A percentile compares a stretch with the other conserved stretches of the same genome.
Evolutionary conservation across 108 stramenopile species (phyloP).

Genomic region (Aureococcus anophagefferens): DNA sequence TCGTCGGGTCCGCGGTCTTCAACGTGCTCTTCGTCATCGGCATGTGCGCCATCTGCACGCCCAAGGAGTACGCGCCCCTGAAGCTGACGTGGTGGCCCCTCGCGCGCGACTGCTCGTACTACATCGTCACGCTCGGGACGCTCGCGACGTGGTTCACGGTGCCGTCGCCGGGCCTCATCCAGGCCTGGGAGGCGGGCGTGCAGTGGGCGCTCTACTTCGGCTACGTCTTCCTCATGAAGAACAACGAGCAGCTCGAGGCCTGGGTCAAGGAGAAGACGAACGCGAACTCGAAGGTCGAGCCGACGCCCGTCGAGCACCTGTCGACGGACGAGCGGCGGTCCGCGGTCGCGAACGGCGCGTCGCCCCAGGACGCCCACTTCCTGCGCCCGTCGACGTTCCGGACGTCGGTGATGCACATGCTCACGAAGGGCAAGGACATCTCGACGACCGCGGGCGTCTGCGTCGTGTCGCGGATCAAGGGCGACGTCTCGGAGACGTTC

Average conservation of each 20-base stretch:
- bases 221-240: constrained; percentile 27
- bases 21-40: constrained; percentile 55
- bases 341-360: too few relatives aligned
- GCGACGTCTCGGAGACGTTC: constrained; percentile 62
- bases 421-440: constrained; percentile 40
- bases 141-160: constrained; percentile 1
- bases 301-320: too few relatives aligned
- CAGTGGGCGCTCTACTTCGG: constrained; percentile 20
- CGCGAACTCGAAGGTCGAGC: too few relatives aligned
- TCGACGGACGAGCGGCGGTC: too few relatives aligned
- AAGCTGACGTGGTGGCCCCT: constrained; percentile 35
- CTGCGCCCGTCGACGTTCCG: constrained; percentile 46
- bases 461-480: constrained; percentile 59
- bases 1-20: constrained; percentile 56
- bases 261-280: too few relatives aligned
- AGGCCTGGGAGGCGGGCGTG: constrained; percentile 14
- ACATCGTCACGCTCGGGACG: constrained; percentile 17
- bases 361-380: neutral
- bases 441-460: constrained; percentile 57
- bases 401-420: constrained; percentile 57
- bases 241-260: constrained; percentile 19
- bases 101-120: constrained; percentile 28
- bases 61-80: constrained; percentile 3
- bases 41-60: constrained; percentile 28
- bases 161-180: constrained; percentile 6